phyloP scores from a whole-genome alignment of 164 flowering plant genomes.

The Stephania cephalantha region DNA sequence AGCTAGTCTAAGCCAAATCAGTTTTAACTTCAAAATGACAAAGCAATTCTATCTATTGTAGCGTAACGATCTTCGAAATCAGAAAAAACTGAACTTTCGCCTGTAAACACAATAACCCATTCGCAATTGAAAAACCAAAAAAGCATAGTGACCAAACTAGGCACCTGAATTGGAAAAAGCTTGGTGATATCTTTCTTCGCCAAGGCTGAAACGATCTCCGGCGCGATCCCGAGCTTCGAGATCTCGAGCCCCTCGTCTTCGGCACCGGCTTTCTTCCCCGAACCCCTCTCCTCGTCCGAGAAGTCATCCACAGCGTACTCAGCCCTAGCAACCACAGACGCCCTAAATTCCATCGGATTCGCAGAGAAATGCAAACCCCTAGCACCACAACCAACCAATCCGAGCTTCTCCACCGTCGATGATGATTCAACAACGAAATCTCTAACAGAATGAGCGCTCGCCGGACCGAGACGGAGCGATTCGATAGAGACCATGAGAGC shows the following conservation, averaged over 20 bases:
- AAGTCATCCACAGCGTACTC: slow-evolving; percentile 40
- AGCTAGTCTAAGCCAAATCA: no score
- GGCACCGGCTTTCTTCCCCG: slow-evolving; percentile 11
- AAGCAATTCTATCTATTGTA: no score
- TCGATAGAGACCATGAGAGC: slow-evolving; percentile 20
- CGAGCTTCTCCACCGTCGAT: slow-evolving; percentile 4
- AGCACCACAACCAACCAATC: slow-evolving; percentile 10
- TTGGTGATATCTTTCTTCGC: slow-evolving; percentile 54
- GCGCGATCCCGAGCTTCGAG: slow-evolving; percentile 60
- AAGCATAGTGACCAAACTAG: not conserved
- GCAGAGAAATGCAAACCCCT: slow-evolving; percentile 34
- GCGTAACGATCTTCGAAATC: no score
- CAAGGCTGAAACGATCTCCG: slow-evolving; percentile 58
- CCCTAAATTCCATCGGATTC: slow-evolving; percentile 31
- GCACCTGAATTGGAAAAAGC: slow-evolving; percentile 86
- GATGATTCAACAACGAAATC: not conserved
- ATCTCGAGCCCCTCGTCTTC: slow-evolving; percentile 59
- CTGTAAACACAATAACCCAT: not conserved
- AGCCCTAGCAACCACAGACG: slow-evolving; percentile 24
- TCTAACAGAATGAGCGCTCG: not conserved
- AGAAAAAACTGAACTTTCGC: not conserved
- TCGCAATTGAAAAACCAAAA: not conserved
- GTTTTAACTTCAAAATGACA: no score
- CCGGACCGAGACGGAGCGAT: slow-evolving; percentile 5
- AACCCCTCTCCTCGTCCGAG: slow-evolving; percentile 34